Percentiles rank a stretch among this genome's conserved stretches.
phyloP scores from a whole-genome alignment of 2,329 filamentous ascomycete genomes.

The Lithohypha guttulata region DNA sequence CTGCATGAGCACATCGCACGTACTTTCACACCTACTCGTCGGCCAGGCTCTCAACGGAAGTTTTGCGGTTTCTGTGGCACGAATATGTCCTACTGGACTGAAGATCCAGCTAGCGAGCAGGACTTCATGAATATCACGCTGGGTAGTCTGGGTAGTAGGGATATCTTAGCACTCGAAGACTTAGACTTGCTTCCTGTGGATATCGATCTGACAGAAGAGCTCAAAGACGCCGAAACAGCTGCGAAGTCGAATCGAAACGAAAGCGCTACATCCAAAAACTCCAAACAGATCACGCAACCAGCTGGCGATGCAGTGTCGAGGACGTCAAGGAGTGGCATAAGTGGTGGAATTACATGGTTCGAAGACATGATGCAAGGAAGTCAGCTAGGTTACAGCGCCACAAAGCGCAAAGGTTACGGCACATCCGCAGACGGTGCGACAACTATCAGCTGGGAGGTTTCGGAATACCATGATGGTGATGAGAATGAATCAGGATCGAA shows the following conservation, averaged over 20 bases:
- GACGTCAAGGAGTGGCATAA: conserved; percentile 25
- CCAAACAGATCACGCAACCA: too few species aligned
- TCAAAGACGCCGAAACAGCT: not conserved
- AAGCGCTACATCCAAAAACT: conserved; percentile 6
- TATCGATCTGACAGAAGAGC: conserved; percentile 15
- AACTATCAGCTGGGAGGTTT: conserved; percentile 71
- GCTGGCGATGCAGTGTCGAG: conserved; percentile 19
- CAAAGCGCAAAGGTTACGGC: conserved; percentile 46
- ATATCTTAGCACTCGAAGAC: conserved; percentile 62
- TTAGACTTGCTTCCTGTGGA: conserved; percentile 57
- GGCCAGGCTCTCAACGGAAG: conserved; percentile 54
- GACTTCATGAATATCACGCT: conserved; percentile 72
- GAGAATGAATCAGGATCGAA: conserved; percentile 9
- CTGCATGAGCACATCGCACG: conserved; percentile 55
- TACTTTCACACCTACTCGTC: conserved; percentile 51
- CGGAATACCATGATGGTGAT: conserved; percentile 47
- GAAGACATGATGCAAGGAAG: conserved; percentile 71
- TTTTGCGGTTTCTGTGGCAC: conserved; percentile 93
- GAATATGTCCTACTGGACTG: conserved; percentile 72
- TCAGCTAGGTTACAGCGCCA: conserved; percentile 56
- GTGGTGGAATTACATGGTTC: conserved; percentile 69
- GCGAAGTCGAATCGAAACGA: not conserved
- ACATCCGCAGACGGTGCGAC: conserved; percentile 53
- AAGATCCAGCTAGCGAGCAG: conserved; percentile 57
- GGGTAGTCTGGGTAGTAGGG: conserved; percentile 62